Percentiles rank a stretch among this genome's conserved stretches.
Evolutionary conservation across 2,329 filamentous ascomycete genomes (phyloP).

Genomic region (Mycocentrospora acerina): DNA sequence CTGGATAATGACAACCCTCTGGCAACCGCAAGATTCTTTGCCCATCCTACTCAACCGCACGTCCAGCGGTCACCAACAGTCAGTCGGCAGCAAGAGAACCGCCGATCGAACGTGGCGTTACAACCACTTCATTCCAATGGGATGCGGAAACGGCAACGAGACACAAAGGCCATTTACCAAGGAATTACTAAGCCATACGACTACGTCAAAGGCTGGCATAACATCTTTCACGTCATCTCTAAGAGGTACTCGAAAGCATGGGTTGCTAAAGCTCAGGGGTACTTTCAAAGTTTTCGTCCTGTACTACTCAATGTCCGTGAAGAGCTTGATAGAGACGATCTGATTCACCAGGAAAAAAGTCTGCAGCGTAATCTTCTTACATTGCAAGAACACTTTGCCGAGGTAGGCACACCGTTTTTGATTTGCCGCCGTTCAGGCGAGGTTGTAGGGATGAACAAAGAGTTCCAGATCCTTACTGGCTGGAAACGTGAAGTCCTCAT

Average conservation of each 20-base stretch:
- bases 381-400: constrained; percentile 87
- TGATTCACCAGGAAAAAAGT: constrained; percentile 97
- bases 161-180: constrained; percentile 85
- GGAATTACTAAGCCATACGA: constrained; percentile 88
- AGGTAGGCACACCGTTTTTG: constrained; percentile 85
- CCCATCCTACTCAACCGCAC: constrained; percentile 34
- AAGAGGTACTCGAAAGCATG: constrained; percentile 76
- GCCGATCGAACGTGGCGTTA: constrained; percentile 29
- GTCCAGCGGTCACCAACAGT: constrained; percentile 31
- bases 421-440: constrained; percentile 91
- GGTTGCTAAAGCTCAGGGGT: constrained; percentile 79
- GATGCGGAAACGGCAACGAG: constrained; percentile 57
- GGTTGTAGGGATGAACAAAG: constrained; percentile 92
- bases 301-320: constrained; percentile 91
- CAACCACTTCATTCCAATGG: constrained; percentile 36
- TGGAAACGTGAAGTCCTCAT: constrained; percentile 90
- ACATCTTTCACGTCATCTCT: constrained; percentile 76
- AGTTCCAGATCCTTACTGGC: constrained; percentile 92
- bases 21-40: constrained; percentile 38
- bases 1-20: constrained; percentile 50
- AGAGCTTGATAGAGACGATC: constrained; percentile 82
- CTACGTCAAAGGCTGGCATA: constrained; percentile 88
- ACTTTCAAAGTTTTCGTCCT: constrained; percentile 84
- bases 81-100: constrained; percentile 26
- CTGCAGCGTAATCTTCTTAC: constrained; percentile 91